phyloP scores from a whole-genome alignment of 345 rosid species.

The Syzygium grande region DNA sequence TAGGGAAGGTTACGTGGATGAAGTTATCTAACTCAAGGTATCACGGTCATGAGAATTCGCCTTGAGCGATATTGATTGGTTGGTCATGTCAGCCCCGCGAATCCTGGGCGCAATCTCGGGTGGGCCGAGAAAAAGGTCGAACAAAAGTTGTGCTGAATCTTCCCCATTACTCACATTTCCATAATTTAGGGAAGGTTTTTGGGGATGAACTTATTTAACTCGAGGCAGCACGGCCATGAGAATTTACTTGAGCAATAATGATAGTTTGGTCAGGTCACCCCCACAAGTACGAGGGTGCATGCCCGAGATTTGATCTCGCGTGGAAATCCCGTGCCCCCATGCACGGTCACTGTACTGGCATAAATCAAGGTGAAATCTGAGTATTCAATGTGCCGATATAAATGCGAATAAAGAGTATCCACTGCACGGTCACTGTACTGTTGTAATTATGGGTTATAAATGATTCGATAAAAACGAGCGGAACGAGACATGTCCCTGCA shows the following conservation, averaged over 20 bases:
- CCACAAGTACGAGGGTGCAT: background rate
- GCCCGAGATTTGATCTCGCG: background rate
- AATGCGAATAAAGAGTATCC: background rate
- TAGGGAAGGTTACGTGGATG: background rate
- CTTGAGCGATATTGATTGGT: background rate
- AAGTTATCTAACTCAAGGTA: background rate
- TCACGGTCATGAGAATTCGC: background rate
- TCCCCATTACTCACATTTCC: background rate
- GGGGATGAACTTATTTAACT: background rate
- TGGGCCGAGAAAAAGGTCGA: background rate
- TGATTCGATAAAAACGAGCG: too few relatives aligned
- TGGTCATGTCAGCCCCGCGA: background rate
- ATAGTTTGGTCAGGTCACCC: background rate
- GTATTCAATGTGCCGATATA: background rate
- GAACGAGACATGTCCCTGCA: too few relatives aligned
- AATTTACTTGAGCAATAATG: background rate
- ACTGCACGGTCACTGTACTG: too few relatives aligned
- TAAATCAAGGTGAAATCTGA: background rate
- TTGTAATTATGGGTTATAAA: too few relatives aligned
- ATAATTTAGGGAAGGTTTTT: background rate
- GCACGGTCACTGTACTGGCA: background rate
- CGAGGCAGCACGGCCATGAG: background rate
- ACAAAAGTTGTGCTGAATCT: background rate
- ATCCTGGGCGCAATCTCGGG: background rate
- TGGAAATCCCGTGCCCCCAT: background rate